A percentile compares a stretch with the other conserved stretches of the same genome.
These are phyloP conservation scores for Spiraea crenata DNA, from an alignment of 331 rosid genomes.

Conservation along the genomic window DNA sequence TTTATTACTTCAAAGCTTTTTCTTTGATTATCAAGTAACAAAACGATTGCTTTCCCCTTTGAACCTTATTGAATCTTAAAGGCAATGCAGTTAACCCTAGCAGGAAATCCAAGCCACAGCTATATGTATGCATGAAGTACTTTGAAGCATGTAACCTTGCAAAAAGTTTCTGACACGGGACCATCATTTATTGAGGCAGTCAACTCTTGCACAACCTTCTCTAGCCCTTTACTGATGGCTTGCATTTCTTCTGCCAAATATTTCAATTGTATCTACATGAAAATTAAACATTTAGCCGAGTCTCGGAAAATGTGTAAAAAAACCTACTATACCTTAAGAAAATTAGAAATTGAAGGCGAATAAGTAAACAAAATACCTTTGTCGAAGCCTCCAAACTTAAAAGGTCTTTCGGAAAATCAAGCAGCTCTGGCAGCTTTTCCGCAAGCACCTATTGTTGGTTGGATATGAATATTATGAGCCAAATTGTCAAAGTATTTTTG, in stretches of 20 bases:
- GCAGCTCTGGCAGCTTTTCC: conserved; percentile 87
- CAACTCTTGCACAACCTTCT: conserved; percentile 93
- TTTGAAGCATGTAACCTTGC: conserved; percentile 53
- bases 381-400: conserved; percentile 73
- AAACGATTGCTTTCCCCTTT: not conserved
- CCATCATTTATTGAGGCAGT: conserved; percentile 90
- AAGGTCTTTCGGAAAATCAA: conserved; percentile 75
- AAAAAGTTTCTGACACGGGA: conserved; percentile 64
- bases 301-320: conserved; percentile 17
- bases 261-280: conserved; percentile 84
- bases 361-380: conserved; percentile 49
- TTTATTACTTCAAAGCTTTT: not conserved
- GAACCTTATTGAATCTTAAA: conserved; percentile 7
- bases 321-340: not conserved
- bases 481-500: conserved; percentile 2
- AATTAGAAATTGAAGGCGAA: conserved; percentile 1
- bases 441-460: conserved; percentile 67
- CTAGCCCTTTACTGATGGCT: conserved; percentile 92
- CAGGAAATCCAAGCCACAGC: not conserved
- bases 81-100: not conserved
- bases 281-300: conserved; percentile 23
- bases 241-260: conserved; percentile 99
- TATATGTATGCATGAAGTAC: not conserved
- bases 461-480: conserved; percentile 8
- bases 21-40: conserved; percentile 1